Percentiles rank a stretch among this genome's conserved stretches.
phyloP scores from a whole-genome alignment of 2,329 filamentous ascomycete species.

The Aschersonia sp. region DNA sequence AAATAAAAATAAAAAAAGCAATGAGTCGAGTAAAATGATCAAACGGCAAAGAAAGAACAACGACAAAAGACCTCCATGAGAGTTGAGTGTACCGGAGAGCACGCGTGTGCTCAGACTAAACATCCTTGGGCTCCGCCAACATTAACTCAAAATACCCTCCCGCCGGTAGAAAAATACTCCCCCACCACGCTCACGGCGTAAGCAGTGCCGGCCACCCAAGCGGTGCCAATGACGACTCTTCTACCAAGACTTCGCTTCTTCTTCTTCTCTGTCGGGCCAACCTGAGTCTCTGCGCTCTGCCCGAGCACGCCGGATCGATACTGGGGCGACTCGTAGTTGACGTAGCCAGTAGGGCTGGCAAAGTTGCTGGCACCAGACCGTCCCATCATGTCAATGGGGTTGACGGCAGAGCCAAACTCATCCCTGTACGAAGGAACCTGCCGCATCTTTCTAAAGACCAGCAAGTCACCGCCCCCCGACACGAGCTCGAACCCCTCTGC shows the following conservation, averaged over 20 bases:
- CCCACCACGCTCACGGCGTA: slow-evolving; percentile 44
- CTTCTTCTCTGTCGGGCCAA: slow-evolving; percentile 21
- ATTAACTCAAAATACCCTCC: slow-evolving; percentile 6
- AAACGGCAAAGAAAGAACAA: too few relatives aligned
- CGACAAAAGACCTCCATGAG: too few relatives aligned
- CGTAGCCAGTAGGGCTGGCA: slow-evolving; percentile 49
- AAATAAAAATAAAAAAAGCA: too few relatives aligned
- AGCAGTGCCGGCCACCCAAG: slow-evolving; percentile 36
- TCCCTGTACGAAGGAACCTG: slow-evolving; percentile 7
- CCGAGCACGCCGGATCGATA: slow-evolving; percentile 23
- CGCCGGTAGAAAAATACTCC: slow-evolving; percentile 39
- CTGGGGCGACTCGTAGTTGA: slow-evolving; percentile 39
- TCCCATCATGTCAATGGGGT: slow-evolving; percentile 45
- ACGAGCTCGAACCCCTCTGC: slow-evolving; percentile 52
- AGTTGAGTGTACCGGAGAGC: too few relatives aligned
- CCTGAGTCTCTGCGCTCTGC: background rate
- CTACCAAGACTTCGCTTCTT: slow-evolving; percentile 28
- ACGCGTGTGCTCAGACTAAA: too few relatives aligned
- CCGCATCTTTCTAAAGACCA: slow-evolving; percentile 50
- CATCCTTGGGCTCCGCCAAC: too few relatives aligned
- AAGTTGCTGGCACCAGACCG: slow-evolving; percentile 37
- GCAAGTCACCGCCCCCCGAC: slow-evolving; percentile 44
- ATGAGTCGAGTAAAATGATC: too few relatives aligned
- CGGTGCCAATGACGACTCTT: slow-evolving; percentile 36
- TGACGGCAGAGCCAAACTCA: slow-evolving; percentile 18